Percentiles rank a stretch among this genome's conserved stretches.
These are phyloP conservation scores for Hanseniaspora sp. DNA, from an alignment of 1,139 yeast species.

Conservation along the genomic window DNA sequence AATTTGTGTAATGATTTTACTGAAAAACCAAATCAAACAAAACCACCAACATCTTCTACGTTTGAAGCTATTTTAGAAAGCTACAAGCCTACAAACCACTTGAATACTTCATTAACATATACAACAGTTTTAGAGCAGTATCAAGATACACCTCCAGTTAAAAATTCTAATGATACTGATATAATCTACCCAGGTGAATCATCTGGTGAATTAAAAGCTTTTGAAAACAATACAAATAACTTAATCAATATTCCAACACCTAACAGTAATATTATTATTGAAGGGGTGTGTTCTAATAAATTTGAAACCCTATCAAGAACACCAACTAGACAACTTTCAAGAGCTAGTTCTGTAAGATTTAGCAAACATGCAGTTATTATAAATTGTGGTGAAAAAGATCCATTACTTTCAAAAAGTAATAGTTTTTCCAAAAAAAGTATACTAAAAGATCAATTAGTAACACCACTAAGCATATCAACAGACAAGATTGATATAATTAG, in stretches of 20 bases:
- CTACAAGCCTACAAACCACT: neutral
- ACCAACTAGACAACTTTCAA: neutral
- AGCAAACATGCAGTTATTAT: neutral
- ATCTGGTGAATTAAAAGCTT: neutral
- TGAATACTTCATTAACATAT: no score
- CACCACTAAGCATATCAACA: neutral
- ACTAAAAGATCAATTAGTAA: neutral
- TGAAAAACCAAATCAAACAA: no score
- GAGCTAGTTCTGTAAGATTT: constrained; percentile 8
- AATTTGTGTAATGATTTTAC: neutral
- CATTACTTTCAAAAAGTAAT: neutral
- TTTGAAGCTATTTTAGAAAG: neutral
- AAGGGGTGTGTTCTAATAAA: neutral
- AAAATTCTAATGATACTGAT: no score
- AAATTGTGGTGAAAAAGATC: neutral
- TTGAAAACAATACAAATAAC: neutral
- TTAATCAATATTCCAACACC: neutral
- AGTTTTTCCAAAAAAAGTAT: neutral
- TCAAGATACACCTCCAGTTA: no score
- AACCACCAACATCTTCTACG: neutral
- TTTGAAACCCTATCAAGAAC: neutral
- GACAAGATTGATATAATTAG: neutral
- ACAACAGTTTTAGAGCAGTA: no score
- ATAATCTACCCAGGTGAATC: neutral
- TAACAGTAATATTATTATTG: no score